Evolutionary conservation across 257 asterid species (phyloP).

Genomic region (Solanum megistacrolobum): DNA sequence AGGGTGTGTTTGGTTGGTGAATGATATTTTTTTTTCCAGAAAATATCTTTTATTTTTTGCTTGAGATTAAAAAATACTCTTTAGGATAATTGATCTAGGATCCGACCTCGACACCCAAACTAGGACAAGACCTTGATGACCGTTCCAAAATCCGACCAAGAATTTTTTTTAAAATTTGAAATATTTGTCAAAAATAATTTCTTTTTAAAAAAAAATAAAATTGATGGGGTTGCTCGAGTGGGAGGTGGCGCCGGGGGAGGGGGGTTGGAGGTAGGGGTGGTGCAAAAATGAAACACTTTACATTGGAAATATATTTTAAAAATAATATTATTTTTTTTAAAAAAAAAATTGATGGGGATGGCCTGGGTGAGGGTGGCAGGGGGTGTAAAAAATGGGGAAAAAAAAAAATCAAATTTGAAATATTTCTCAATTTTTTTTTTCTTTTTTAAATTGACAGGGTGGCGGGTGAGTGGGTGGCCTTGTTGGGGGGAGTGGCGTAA

Average conservation of each 20-base stretch:
- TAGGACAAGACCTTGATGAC: neutral
- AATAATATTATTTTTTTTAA: too few species aligned
- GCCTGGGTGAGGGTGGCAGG: too few species aligned
- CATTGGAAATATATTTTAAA: too few species aligned
- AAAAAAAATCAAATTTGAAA: too few species aligned
- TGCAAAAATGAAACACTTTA: neutral
- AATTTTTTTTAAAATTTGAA: too few species aligned
- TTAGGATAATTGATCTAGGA: neutral
- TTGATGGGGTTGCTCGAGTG: neutral
- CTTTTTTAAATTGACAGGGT: neutral
- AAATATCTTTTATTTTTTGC: too few species aligned
- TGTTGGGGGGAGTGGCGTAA: neutral
- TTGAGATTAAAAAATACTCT: neutral
- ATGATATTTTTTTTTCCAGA: too few species aligned
- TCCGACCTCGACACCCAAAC: neutral
- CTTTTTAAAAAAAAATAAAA: too few species aligned
- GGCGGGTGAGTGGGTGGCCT: neutral
- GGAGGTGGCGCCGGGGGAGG: neutral
- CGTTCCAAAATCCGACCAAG: neutral
- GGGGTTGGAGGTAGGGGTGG: too few species aligned
- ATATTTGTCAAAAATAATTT: too few species aligned
- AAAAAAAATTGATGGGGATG: neutral
- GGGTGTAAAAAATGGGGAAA: too few species aligned
- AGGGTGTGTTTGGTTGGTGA: neutral
- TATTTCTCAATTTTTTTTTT: too few species aligned